Percentiles rank a stretch among this genome's conserved stretches.
phyloP scores from a whole-genome alignment of 106 monocot species.

The Allium sativum region DNA sequence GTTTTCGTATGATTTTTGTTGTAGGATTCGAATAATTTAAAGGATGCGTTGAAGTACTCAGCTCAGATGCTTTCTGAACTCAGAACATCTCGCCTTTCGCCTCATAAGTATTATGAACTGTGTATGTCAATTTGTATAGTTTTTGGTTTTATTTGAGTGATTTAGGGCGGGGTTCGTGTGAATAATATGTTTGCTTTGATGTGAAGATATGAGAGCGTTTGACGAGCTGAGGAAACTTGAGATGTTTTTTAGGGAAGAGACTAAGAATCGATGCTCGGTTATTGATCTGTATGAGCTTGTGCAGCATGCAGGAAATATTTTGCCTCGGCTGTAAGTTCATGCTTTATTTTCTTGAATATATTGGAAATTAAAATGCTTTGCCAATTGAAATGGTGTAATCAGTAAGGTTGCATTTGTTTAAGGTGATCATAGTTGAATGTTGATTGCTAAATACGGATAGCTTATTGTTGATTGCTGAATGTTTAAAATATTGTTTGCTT shows the following conservation, averaged over 20 bases:
- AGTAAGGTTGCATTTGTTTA: no score
- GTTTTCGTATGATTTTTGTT: neutral
- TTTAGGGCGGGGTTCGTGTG: no score
- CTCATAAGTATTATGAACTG: constrained; percentile 93
- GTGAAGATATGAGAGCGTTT: constrained; percentile 88
- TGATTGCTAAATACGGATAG: no score
- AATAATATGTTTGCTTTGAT: neutral
- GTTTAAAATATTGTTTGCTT: no score
- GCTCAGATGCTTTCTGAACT: constrained; percentile 99
- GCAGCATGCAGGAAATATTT: constrained; percentile 92
- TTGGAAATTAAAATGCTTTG: no score
- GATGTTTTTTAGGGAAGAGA: constrained; percentile 97
- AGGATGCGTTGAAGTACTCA: constrained; percentile 92
- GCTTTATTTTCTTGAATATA: neutral
- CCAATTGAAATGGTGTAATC: no score
- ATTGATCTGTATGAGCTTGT: constrained; percentile 96
- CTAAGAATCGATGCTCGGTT: constrained; percentile 54
- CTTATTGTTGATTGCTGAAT: no score
- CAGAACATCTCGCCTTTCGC: constrained; percentile 53
- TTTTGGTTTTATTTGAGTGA: neutral
- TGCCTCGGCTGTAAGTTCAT: constrained; percentile 78
- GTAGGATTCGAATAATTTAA: constrained; percentile 85
- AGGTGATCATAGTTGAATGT: no score
- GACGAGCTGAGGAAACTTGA: constrained; percentile 93
- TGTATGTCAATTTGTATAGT: constrained; percentile 29